Percentiles rank a stretch among this genome's conserved stretches.
phyloP scores from a whole-genome alignment of 2,329 filamentous ascomycete species.

The Penicillium sumatraense region DNA sequence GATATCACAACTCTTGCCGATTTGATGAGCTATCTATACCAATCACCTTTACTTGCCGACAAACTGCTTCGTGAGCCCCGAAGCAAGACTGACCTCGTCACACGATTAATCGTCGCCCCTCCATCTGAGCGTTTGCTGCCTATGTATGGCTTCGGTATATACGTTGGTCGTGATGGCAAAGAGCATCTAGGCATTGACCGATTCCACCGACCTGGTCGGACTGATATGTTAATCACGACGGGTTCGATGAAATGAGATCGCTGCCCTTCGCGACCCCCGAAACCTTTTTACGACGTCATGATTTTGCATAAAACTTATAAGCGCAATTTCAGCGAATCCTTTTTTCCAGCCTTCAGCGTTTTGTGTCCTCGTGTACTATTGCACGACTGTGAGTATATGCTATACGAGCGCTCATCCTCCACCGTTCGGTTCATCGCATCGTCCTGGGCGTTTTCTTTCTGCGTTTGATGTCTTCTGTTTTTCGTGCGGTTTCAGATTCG shows the following conservation, averaged over 20 bases:
- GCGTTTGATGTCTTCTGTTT: no score
- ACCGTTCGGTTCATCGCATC: no score
- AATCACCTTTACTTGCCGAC: constrained; percentile 73
- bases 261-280: neutral
- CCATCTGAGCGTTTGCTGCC: constrained; percentile 43
- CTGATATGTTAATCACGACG: constrained; percentile 50
- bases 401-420: no score
- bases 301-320: neutral
- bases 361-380: no score
- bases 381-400: no score
- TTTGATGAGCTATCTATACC: constrained; percentile 76
- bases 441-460: no score
- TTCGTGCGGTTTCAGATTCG: no score
- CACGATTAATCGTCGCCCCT: constrained; percentile 64
- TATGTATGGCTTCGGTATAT: constrained; percentile 62
- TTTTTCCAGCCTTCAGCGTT: no score
- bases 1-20: constrained; percentile 73
- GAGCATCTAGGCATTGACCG: constrained; percentile 66
- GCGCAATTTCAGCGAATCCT: no score
- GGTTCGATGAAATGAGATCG: constrained; percentile 29
- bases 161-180: constrained; percentile 61
- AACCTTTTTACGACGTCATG: neutral
- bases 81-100: constrained; percentile 70
- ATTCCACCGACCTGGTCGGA: constrained; percentile 48
- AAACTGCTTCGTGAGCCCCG: constrained; percentile 71